Conservation (phyloP, 2,329 filamentous ascomycete genomes). For the Cercospora sp. region DNA sequence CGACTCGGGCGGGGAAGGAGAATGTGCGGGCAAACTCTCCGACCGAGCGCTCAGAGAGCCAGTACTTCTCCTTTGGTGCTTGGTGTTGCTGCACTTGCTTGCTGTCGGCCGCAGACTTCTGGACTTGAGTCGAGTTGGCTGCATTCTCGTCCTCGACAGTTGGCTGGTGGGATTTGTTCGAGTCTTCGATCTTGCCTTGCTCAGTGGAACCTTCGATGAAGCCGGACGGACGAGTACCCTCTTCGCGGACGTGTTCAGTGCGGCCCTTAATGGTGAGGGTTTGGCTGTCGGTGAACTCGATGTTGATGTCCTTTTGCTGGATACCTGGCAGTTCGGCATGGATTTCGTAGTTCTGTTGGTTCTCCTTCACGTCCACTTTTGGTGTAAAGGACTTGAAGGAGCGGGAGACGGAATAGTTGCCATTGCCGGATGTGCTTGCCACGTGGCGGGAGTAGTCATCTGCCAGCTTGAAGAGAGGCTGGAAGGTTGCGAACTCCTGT, state of each 20-base stretch:
- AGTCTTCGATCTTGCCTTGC: slow-evolving; percentile 35
- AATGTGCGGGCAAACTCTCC: slow-evolving; percentile 62
- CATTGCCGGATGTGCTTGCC: slow-evolving; percentile 27
- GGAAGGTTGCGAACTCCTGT: slow-evolving; percentile 38
- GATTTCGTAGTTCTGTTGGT: slow-evolving; percentile 67
- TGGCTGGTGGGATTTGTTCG: slow-evolving; percentile 51
- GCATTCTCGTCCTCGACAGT: slow-evolving; percentile 64
- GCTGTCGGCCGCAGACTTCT: slow-evolving; percentile 38
- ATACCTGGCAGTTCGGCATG: slow-evolving; percentile 78
- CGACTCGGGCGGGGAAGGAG: slow-evolving; percentile 57
- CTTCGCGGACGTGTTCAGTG: slow-evolving; percentile 63
- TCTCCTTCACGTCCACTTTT: slow-evolving; percentile 76
- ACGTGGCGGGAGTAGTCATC: slow-evolving; percentile 48
- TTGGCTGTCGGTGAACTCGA: slow-evolving; percentile 76
- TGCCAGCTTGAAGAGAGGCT: slow-evolving; percentile 49
- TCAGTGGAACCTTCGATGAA: slow-evolving; percentile 40
- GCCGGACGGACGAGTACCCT: slow-evolving; percentile 54
- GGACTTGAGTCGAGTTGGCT: slow-evolving; percentile 21
- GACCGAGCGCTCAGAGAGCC: slow-evolving; percentile 62
- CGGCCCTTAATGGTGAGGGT: slow-evolving; percentile 70
- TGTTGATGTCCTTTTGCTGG: slow-evolving; percentile 69
- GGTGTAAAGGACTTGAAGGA: slow-evolving; percentile 64
- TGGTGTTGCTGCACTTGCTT: slow-evolving; percentile 28
- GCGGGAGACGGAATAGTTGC: slow-evolving; percentile 19
- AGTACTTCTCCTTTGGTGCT: slow-evolving; percentile 57